Conservation (phyloP, 331 rosid genomes). For the Prunus yedoensis region DNA sequence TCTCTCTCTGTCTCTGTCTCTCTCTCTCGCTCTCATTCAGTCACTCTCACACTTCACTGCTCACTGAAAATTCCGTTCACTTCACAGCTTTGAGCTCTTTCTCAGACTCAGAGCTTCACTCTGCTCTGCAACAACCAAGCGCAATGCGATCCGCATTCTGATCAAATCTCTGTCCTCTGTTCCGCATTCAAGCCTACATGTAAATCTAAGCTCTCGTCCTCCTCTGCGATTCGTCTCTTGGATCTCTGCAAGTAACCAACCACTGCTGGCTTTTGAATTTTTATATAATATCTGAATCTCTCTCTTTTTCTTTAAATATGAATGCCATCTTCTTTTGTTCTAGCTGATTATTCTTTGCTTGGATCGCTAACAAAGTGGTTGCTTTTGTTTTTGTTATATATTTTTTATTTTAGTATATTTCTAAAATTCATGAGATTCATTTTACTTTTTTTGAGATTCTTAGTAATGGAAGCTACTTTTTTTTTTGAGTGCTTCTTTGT, state of each 20-base stretch:
- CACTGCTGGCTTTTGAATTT: neutral
- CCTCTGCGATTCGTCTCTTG: conserved; percentile 23
- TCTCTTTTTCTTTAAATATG: conserved; percentile 4
- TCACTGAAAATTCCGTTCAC: neutral
- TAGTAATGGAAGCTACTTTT: conserved; percentile 5
- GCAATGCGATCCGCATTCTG: conserved; percentile 35
- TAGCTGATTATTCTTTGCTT: conserved; percentile 64
- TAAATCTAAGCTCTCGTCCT: conserved; percentile 31
- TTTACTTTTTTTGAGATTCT: neutral
- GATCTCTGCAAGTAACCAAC: conserved; percentile 25
- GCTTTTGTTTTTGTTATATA: conserved; percentile 13
- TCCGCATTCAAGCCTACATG: conserved; percentile 18
- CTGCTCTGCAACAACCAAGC: conserved; percentile 20
- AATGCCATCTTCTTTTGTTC: conserved; percentile 23
- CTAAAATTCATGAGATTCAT: conserved; percentile 7
- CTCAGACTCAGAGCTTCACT: conserved; percentile 15
- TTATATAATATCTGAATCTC: neutral
- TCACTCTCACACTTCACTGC: neutral
- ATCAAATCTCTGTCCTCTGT: conserved; percentile 31
- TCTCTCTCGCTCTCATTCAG: neutral
- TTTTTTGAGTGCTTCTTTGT: conserved; percentile 20
- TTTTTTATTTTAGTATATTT: neutral
- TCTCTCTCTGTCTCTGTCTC: conserved; percentile 3
- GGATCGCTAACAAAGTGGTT: conserved; percentile 36
- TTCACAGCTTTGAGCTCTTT: neutral